A percentile compares a stretch with the other conserved stretches of the same genome.
Conservation (phyloP, 768 basidiomycete genomes). For the Sporobolomyces pararoseus region DNA sequence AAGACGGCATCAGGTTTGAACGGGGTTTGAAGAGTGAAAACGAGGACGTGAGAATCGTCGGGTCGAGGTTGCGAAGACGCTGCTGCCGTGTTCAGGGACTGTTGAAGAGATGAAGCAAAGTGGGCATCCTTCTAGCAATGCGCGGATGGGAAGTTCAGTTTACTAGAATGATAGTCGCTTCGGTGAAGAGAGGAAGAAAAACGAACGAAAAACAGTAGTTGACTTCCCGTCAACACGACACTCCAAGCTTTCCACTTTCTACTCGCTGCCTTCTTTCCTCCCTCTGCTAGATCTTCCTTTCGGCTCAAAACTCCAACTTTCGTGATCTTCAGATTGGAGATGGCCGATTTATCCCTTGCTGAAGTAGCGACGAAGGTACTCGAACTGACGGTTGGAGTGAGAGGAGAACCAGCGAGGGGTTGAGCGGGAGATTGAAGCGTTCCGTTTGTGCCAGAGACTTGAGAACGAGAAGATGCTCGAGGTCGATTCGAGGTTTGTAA, state of each 20-base stretch:
- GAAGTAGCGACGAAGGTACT: slow-evolving; percentile 26
- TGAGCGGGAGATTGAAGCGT: background rate
- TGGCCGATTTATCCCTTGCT: slow-evolving; percentile 13
- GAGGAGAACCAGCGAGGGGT: slow-evolving; percentile 19
- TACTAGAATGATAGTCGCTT: background rate
- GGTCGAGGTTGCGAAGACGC: slow-evolving; percentile 9
- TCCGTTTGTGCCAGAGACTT: background rate
- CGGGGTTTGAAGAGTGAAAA: slow-evolving; percentile 32
- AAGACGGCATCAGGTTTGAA: slow-evolving; percentile 79
- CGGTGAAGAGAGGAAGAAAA: background rate
- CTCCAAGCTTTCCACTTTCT: slow-evolving; percentile 86
- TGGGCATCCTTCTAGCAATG: slow-evolving; percentile 35
- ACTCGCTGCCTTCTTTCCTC: slow-evolving; percentile 68
- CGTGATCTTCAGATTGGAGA: slow-evolving; percentile 60
- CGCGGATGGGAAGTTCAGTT: no score
- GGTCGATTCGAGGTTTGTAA: slow-evolving; percentile 43
- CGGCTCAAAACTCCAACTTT: slow-evolving; percentile 76
- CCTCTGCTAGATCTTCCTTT: slow-evolving; percentile 69
- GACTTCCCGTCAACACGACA: slow-evolving; percentile 81
- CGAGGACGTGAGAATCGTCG: slow-evolving; percentile 37
- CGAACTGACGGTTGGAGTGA: slow-evolving; percentile 24
- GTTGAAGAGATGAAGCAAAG: slow-evolving; percentile 24
- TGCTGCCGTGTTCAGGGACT: slow-evolving; percentile 3
- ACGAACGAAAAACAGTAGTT: slow-evolving; percentile 72
- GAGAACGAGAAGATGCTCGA: slow-evolving; percentile 9